A percentile compares a stretch with the other conserved stretches of the same genome.
Evolutionary conservation across 2,329 filamentous ascomycete genomes (phyloP).

Genomic region (Bisporella sp.): DNA sequence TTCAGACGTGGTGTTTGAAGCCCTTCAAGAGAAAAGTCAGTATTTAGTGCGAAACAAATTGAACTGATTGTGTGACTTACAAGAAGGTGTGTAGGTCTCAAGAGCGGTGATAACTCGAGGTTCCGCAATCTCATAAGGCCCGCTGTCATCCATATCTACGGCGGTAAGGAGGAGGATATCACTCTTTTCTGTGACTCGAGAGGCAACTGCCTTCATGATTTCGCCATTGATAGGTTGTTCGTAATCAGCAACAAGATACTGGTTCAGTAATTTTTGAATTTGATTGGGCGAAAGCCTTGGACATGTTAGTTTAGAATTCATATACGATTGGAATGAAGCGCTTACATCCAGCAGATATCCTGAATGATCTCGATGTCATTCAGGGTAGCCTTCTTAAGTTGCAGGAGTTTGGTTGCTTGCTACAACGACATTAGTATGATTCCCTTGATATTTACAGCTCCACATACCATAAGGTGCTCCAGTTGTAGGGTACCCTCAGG

Average conservation of each 20-base stretch:
- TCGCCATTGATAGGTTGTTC: conserved; percentile 99
- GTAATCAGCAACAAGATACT: conserved; percentile 97
- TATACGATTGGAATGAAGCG: conserved; percentile 18
- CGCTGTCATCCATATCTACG: conserved; percentile 98
- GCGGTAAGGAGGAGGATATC: conserved; percentile 89
- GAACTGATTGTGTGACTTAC: conserved; percentile 46
- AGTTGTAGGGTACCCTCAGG: conserved; percentile 94
- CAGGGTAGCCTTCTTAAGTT: conserved; percentile 96
- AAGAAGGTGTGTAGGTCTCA: conserved; percentile 97
- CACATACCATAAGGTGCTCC: conserved; percentile 87
- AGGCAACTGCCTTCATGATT: conserved; percentile 99
- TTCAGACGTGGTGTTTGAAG: conserved; percentile 93
- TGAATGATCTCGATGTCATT: conserved; percentile 99
- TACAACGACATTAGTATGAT: conserved; percentile 32
- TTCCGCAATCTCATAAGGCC: conserved; percentile 97
- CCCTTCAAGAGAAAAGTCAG: conserved; percentile 48
- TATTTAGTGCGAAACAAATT: neutral
- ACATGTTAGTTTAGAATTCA: conserved; percentile 4
- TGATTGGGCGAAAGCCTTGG: conserved; percentile 90
- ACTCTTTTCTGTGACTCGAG: conserved; percentile 94
- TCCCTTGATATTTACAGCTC: conserved; percentile 4
- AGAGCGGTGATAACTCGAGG: conserved; percentile 91
- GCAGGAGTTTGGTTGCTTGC: conserved; percentile 97
- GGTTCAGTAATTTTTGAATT: conserved; percentile 97
- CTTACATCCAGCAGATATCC: conserved; percentile 99